Percentiles rank a stretch among this genome's conserved stretches.
Conservation (phyloP, 257 asterid species). For the Nicotiana obtusifolia region DNA sequence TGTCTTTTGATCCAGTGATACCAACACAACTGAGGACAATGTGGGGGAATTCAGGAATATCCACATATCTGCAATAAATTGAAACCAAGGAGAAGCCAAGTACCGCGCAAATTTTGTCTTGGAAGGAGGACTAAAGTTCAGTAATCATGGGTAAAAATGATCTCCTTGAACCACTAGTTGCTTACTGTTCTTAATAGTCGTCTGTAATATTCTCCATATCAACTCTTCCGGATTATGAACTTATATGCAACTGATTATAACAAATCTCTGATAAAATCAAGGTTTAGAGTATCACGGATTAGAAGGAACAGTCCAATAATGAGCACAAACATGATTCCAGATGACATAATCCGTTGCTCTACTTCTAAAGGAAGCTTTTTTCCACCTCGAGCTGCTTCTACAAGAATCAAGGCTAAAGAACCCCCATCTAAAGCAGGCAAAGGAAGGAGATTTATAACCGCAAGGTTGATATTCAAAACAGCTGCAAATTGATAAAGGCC, state of each 20-base stretch:
- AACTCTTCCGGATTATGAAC: neutral
- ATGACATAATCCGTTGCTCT: constrained; percentile 88
- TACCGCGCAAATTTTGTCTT: constrained; percentile 2
- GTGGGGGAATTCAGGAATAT: neutral
- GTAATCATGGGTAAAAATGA: neutral
- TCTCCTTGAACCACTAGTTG: neutral
- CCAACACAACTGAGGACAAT: neutral
- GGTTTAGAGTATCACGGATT: constrained; percentile 82
- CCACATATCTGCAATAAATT: neutral
- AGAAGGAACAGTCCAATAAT: constrained; percentile 79
- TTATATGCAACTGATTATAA: constrained; percentile 37
- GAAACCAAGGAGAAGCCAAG: constrained; percentile 13
- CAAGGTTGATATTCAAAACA: constrained; percentile 77
- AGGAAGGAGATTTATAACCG: constrained; percentile 91
- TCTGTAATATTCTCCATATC: neutral
- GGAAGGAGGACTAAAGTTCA: neutral
- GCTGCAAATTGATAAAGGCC: constrained; percentile 97
- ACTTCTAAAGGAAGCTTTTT: constrained; percentile 78
- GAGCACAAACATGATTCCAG: constrained; percentile 70
- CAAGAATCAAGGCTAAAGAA: constrained; percentile 68
- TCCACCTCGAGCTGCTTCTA: constrained; percentile 96
- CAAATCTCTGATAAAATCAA: constrained; percentile 68
- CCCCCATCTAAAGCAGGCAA: constrained; percentile 96
- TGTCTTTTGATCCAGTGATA: neutral
- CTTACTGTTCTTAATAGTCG: neutral